Base-by-base conservation (phyloP, 441 rosid genomes). In the Bruguiera hainesii region DNA sequence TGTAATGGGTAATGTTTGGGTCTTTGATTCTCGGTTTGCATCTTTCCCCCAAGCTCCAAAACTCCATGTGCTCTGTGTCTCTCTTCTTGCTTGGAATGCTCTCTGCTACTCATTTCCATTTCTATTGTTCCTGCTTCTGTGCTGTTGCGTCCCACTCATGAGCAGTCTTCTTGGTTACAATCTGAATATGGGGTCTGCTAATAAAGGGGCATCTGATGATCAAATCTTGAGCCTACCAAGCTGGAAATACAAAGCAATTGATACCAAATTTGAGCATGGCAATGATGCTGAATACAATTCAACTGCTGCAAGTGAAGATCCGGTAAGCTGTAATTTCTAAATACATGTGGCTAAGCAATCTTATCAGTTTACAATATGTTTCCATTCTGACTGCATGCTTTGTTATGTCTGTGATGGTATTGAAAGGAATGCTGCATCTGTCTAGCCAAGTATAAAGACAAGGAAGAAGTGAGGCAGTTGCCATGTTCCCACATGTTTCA, bases 1-100 rank as follows among this genome's bases (percentile, higher is more conserved):
- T 76, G 99, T 94, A 63, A 87, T 89, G 91, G 99, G 99, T 13
- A 91, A 91, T 50, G 97, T 89, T 13, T 94, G 99, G 99, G 92
- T 91, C 48, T 94, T 94, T 0, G 99, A 94, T 82, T 86, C 99
- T 1, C 85, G 96, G 13, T 86, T 91, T 2, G 94, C 93, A 56
- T 88, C 97, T 1, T 88, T 90, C 84, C 79, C 75, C 7, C 81
- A 66, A 56, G 90, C 99, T 55, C 97, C 97, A 0, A 89, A 85
- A 61, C 94, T 95, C 52, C 92, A 95, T n/a, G 80, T 83, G 16
- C 89, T 95, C 39, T 95, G 98, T 70, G 82, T 92, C 81, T 86
- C 85, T 67, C 85, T 95, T 65, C 94, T 92, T 64, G 84, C 90
- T 23, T 91, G 93, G 97, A 92, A 89, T 65, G 99, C 97, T 56